These are phyloP conservation scores for Chrysanthemum lavandulifolium DNA, from an alignment of 129 eudicot genomes.

Conservation along the genomic window DNA sequence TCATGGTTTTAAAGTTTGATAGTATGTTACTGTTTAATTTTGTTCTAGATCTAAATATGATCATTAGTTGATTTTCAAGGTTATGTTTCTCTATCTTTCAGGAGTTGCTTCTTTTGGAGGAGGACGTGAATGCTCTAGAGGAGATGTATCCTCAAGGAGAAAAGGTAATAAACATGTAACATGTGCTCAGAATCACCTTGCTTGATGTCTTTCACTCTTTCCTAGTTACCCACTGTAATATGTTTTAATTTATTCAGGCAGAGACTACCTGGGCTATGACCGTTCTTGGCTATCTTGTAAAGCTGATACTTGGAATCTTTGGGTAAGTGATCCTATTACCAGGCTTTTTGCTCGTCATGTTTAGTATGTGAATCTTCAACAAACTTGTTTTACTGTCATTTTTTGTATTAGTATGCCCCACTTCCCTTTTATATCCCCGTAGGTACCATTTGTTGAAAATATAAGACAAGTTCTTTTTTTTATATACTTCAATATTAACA, in stretches of 20 bases:
- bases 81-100: conserved; percentile 31
- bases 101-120: conserved; percentile 92
- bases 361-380: no score
- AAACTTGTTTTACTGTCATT: no score
- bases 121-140: conserved; percentile 90
- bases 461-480: no score
- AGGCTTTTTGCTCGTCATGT: background rate
- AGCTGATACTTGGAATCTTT: conserved; percentile 75
- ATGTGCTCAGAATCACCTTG: conserved; percentile 7
- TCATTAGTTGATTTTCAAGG: conserved; percentile 1
- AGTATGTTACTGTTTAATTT: background rate
- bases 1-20: background rate
- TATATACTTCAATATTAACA: no score
- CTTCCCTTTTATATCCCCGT: no score
- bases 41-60: background rate
- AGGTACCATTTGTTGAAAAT: no score
- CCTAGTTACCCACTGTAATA: background rate
- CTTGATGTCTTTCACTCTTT: conserved; percentile 1
- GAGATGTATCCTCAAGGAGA: conserved; percentile 99
- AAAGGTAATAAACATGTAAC: conserved; percentile 52
- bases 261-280: conserved; percentile 96
- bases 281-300: conserved; percentile 93
- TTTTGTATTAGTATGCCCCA: background rate
- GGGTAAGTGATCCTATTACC: conserved; percentile 55
- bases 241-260: conserved; percentile 55